These are phyloP conservation scores for Cucumis hystrix DNA, from an alignment of 306 rosid species.

Conservation along the genomic window DNA sequence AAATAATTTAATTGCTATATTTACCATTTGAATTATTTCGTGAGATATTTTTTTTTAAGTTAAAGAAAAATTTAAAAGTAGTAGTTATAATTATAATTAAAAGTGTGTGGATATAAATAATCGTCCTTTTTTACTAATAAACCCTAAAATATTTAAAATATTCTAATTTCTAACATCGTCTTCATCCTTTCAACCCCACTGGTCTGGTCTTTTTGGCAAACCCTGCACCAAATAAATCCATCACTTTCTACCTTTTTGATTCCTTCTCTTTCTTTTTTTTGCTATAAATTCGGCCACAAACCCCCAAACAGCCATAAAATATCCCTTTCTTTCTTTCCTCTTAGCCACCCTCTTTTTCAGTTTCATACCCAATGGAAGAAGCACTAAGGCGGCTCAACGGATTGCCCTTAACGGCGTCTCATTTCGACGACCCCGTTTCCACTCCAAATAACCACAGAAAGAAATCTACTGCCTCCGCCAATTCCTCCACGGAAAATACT, in stretches of 20 bases:
- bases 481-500: background rate
- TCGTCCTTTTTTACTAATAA: too few species aligned
- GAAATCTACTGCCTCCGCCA: background rate
- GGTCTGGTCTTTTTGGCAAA: constrained; percentile 5
- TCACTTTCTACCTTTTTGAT: constrained; percentile 9
- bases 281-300: background rate
- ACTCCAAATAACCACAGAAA: background rate
- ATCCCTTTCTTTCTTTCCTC: background rate
- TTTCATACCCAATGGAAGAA: background rate
- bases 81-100: too few species aligned
- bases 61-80: too few species aligned
- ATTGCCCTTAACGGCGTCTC: background rate
- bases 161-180: too few species aligned
- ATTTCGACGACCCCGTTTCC: background rate
- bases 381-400: background rate
- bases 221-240: constrained; percentile 23
- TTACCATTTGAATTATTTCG: too few species aligned
- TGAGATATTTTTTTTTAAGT: too few species aligned
- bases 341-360: background rate
- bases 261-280: background rate
- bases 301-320: too few species aligned
- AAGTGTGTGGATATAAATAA: too few species aligned
- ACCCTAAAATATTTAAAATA: too few species aligned
- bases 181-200: background rate
- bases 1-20: too few species aligned